phyloP scores from a whole-genome alignment of 805 yeast species.

The Wickerhamiella bombiphila region DNA sequence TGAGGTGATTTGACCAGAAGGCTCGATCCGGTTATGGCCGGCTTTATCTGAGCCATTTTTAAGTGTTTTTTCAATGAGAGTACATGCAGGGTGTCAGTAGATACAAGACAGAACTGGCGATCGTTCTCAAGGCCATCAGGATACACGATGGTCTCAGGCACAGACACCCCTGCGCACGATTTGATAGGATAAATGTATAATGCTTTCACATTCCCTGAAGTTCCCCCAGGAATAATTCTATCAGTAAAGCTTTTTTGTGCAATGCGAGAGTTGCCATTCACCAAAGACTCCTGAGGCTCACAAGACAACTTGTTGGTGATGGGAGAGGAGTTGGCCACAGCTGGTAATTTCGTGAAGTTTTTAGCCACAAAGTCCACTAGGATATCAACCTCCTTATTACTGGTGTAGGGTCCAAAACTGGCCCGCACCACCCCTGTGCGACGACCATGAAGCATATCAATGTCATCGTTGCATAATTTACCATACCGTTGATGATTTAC shows the following conservation, averaged over 20 bases:
- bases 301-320: too few relatives aligned
- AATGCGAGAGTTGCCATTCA: not conserved
- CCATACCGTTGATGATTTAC: conserved; percentile 22
- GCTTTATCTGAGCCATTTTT: conserved; percentile 26
- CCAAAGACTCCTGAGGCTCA: not conserved
- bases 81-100: conserved; percentile 16
- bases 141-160: conserved; percentile 18
- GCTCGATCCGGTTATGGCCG: conserved; percentile 15
- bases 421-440: conserved; percentile 31
- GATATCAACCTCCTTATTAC: conserved; percentile 23
- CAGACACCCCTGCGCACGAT: conserved; percentile 27
- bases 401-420: conserved; percentile 30
- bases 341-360: too few relatives aligned
- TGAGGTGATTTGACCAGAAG: conserved; percentile 1
- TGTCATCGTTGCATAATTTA: conserved; percentile 31
- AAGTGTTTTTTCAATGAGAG: conserved; percentile 25
- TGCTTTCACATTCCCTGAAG: conserved; percentile 11
- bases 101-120: conserved; percentile 27
- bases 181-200: conserved; percentile 30
- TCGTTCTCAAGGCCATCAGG: conserved; percentile 28
- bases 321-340: too few relatives aligned
- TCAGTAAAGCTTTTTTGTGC: too few relatives aligned
- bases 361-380: conserved; percentile 20
- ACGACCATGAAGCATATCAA: conserved; percentile 26
- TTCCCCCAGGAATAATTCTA: not conserved